Base-by-base conservation (phyloP, 192 early-diverging fungal genomes). In the Rhizophagus clarus region DNA sequence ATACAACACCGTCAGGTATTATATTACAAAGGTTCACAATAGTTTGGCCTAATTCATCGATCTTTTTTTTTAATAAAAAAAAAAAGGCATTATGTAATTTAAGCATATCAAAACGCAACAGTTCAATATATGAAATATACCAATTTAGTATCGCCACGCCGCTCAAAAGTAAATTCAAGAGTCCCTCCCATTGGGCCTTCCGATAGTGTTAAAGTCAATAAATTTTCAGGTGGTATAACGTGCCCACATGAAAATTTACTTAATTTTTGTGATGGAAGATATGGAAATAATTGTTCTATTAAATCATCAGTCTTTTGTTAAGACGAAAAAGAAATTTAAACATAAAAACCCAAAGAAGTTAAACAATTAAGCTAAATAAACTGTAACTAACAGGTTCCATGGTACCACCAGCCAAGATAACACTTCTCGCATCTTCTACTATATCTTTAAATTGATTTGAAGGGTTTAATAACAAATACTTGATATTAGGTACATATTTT, bases 371-470 rank as follows among this genome's bases (percentile, higher is more conserved):
- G 15, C 9, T 72, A 37, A 11, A 15, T 66, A 26, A 79, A 68
- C 40, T 60, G 10, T 47, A 87, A 73, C 87, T 81, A 32, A 95
- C 91, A 1, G 96, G 96, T 78, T 92, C 90, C 94, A 99, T 96
- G 0, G 97, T 99, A 26, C 97, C 96, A 0, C 97, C 96, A 0
- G 96, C 95, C 29, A 99, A 84, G 10, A 99, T 83, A 1, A 99
- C 91, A 40, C 93, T 91, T 56, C 94, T 86, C 0, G 96, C 93
- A 63, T 97, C 93, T 8, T 90, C 83, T 6, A 96, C 91, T 15
- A 99, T 88, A 22, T 88, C 88, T 70, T 87, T 83, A 82, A 99
- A 97, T 8, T 86, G 85, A 72, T 93, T 91, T 2, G 95, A 89
- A 7, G 97, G 96, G 74, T 95, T 95, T 28, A 99, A 81, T 15